Evolutionary conservation across 2,329 filamentous ascomycete genomes (phyloP).

Genomic region (Hypomyces perniciosus): DNA sequence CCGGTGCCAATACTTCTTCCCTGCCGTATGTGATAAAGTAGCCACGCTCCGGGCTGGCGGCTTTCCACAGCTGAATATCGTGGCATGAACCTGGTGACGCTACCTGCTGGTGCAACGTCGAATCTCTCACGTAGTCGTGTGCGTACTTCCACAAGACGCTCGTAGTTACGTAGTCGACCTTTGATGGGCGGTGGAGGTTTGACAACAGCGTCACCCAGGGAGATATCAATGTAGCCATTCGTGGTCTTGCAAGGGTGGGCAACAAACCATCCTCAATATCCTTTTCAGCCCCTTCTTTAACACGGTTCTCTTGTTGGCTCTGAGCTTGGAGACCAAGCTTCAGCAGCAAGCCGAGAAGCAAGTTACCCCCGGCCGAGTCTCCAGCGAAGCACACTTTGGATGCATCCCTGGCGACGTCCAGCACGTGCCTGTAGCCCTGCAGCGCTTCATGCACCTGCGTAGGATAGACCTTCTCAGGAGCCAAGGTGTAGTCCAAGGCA

Average conservation of each 20-base stretch:
- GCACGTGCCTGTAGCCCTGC: constrained; percentile 64
- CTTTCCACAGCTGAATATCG: constrained; percentile 59
- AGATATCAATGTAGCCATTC: constrained; percentile 66
- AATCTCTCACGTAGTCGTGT: constrained; percentile 54
- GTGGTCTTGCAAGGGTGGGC: constrained; percentile 26
- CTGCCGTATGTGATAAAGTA: constrained; percentile 67
- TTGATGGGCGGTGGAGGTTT: constrained; percentile 58
- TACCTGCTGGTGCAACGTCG: constrained; percentile 28
- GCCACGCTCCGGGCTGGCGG: constrained; percentile 59
- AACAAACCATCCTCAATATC: constrained; percentile 13
- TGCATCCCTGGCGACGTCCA: constrained; percentile 51
- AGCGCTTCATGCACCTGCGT: constrained; percentile 65
- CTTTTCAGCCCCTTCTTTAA: constrained; percentile 11
- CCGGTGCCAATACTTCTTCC: constrained; percentile 71
- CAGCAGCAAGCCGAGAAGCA: constrained; percentile 67
- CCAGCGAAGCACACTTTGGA: constrained; percentile 65
- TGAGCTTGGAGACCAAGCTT: constrained; percentile 45
- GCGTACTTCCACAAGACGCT: constrained; percentile 64
- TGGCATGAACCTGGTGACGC: constrained; percentile 65
- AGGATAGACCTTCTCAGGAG: constrained; percentile 68
- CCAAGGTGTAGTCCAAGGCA: constrained; percentile 73
- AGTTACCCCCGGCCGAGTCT: constrained; percentile 72
- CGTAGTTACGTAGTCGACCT: constrained; percentile 69
- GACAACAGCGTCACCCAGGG: constrained; percentile 75
- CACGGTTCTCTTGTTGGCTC: constrained; percentile 16